Evolutionary conservation across 768 basidiomycete species (phyloP).

Genomic region (Russula compacta): DNA sequence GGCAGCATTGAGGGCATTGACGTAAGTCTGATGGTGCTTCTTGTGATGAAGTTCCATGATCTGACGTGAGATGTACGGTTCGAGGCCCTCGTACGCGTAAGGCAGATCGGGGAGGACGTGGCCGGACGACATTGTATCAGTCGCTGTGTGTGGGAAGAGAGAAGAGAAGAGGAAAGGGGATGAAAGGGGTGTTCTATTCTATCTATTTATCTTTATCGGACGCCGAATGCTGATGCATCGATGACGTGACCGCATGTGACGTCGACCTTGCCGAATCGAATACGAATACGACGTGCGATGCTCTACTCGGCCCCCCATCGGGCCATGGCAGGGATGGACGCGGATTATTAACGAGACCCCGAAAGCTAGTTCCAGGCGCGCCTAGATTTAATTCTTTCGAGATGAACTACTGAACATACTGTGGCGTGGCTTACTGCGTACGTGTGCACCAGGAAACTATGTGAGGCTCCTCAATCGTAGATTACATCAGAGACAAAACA

Average conservation of each 20-base stretch:
- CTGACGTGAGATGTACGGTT: constrained; percentile 85
- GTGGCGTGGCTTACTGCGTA: no score
- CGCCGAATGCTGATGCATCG: background rate
- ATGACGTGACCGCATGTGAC: constrained; percentile 12
- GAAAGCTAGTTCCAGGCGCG: background rate
- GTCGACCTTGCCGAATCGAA: background rate
- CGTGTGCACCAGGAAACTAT: no score
- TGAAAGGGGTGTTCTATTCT: constrained; percentile 2
- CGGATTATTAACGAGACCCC: background rate
- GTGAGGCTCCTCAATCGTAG: background rate
- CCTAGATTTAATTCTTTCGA: background rate
- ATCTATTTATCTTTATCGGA: constrained; percentile 16
- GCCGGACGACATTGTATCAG: constrained; percentile 23
- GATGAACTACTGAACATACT: background rate
- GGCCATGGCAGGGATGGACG: background rate
- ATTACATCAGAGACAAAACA: background rate
- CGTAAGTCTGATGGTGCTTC: constrained; percentile 94
- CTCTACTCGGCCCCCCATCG: background rate
- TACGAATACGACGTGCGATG: background rate
- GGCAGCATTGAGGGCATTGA: constrained; percentile 85
- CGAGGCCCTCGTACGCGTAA: constrained; percentile 80
- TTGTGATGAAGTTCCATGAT: constrained; percentile 95
- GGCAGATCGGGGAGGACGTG: constrained; percentile 63
- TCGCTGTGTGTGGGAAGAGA: constrained; percentile 1
- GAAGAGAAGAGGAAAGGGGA: background rate